Percentiles rank a stretch among this genome's conserved stretches.
phyloP scores from a whole-genome alignment of 1,139 yeast genomes.

The Blastobotrys malaysiensis region DNA sequence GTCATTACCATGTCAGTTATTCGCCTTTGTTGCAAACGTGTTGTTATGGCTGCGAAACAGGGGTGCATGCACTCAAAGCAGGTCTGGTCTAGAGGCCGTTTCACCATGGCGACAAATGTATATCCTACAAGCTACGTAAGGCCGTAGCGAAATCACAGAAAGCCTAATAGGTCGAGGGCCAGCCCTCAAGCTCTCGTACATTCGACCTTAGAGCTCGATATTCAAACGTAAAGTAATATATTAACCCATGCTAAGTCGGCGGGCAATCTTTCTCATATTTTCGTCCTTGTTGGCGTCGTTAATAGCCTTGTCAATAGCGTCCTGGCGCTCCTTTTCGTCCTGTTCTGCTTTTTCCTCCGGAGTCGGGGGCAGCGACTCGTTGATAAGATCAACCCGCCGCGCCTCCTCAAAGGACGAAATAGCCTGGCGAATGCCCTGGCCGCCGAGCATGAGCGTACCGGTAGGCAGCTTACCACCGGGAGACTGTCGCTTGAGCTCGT shows the following conservation, averaged over 20 bases:
- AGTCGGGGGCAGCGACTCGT: conserved; percentile 89
- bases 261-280: conserved; percentile 31
- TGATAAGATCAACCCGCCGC: conserved; percentile 67
- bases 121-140: too few relatives aligned
- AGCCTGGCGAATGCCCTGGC: conserved; percentile 70
- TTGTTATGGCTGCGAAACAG: too few relatives aligned
- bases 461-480: conserved; percentile 67
- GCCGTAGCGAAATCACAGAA: too few relatives aligned
- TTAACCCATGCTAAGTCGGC: conserved; percentile 25
- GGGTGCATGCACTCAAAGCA: not conserved
- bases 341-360: conserved; percentile 48
- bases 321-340: conserved; percentile 42
- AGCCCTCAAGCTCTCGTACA: too few relatives aligned
- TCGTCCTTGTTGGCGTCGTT: conserved; percentile 38
- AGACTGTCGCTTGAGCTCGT: conserved; percentile 65
- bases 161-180: too few relatives aligned
- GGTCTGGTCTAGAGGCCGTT: too few relatives aligned
- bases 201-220: too few relatives aligned
- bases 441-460: conserved; percentile 80
- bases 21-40: too few relatives aligned
- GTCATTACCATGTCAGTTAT: too few relatives aligned
- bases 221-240: not conserved
- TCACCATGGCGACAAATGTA: too few relatives aligned
- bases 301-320: conserved; percentile 43
- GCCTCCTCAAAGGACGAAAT: conserved; percentile 81